phyloP scores from a whole-genome alignment of 257 asterid genomes.

The Petunia axillaris region DNA sequence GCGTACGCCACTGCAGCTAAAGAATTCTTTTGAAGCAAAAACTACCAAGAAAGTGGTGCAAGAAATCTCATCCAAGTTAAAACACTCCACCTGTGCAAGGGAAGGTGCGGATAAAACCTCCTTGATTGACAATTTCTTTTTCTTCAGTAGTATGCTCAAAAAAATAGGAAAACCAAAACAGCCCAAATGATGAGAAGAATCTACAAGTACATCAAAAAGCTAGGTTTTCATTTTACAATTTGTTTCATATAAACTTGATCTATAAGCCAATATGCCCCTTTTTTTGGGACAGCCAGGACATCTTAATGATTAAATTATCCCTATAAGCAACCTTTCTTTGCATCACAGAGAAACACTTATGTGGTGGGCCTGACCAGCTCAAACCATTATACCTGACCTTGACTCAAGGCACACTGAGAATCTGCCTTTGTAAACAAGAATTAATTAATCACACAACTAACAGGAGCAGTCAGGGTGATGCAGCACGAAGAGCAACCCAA shows the following conservation, averaged over 20 bases:
- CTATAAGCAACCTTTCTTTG: not conserved
- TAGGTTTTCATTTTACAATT: not conserved
- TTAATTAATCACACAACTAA: not conserved
- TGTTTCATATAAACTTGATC: not conserved
- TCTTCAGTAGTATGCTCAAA: not conserved
- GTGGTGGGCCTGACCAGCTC: not conserved
- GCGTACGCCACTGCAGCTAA: no score
- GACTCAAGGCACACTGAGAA: not conserved
- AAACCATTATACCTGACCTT: not conserved
- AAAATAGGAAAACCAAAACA: not conserved
- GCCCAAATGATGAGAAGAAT: not conserved
- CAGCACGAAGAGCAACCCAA: not conserved
- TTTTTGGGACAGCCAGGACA: not conserved
- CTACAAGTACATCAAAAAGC: not conserved
- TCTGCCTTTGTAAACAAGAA: not conserved
- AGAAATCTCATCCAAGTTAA: not conserved
- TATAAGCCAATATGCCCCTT: not conserved
- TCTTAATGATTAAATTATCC: not conserved
- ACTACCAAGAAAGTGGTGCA: not conserved
- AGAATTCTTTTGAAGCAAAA: not conserved
- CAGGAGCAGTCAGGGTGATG: slow-evolving; percentile 2
- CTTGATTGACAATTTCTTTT: slow-evolving; percentile 11
- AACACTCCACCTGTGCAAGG: not conserved
- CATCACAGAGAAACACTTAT: not conserved
- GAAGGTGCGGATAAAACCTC: not conserved